A percentile compares a stretch with the other conserved stretches of the same genome.
Evolutionary conservation across 345 rosid genomes (phyloP).

Genomic region (Sonneratia caseolaris): DNA sequence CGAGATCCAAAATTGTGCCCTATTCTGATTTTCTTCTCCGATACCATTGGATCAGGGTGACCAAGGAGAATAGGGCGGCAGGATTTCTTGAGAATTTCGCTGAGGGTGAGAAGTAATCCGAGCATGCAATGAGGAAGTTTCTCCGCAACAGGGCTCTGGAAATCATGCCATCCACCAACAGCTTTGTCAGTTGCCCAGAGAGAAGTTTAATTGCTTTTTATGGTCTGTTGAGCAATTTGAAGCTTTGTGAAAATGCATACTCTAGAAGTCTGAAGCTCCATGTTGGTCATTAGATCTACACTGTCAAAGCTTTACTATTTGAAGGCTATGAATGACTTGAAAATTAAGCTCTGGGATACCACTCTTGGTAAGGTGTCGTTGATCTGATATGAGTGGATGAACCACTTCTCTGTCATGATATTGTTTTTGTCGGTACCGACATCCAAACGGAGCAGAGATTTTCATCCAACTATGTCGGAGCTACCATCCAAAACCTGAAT

Average conservation of each 20-base stretch:
- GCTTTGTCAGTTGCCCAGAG: conserved; percentile 74
- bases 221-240: neutral
- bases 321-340: no score
- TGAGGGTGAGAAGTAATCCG: conserved; percentile 77
- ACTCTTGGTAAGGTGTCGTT: no score
- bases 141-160: conserved; percentile 66
- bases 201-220: conserved; percentile 14
- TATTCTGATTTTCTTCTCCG: neutral
- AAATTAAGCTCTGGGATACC: no score
- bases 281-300: neutral
- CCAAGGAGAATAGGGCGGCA: conserved; percentile 79
- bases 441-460: no score
- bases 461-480: no score
- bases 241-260: neutral
- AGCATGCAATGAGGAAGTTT: conserved; percentile 60
- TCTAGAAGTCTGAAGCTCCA: neutral
- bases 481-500: no score
- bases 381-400: no score
- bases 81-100: conserved; percentile 77
- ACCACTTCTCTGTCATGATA: no score
- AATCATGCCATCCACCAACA: conserved; percentile 85
- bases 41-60: conserved; percentile 36
- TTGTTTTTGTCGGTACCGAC: no score
- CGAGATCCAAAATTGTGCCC: no score
- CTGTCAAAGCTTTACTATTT: no score